A percentile compares a stretch with the other conserved stretches of the same genome.
Evolutionary conservation across 352 stramenopile genomes (phyloP).

Genomic region (Pseudoperonospora humuli): DNA sequence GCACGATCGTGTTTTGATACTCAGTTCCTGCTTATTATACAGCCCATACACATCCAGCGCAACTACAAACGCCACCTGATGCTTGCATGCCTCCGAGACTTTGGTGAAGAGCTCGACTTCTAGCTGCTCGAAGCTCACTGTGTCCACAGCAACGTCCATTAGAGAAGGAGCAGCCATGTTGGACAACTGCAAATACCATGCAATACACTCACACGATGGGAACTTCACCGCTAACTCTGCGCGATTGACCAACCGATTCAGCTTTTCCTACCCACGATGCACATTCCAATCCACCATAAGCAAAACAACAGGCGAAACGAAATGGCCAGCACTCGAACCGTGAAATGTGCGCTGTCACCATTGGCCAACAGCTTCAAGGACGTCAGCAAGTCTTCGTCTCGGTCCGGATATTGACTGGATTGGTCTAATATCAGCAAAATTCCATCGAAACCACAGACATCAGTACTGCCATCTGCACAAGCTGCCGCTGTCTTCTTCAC

Average conservation of each 20-base stretch:
- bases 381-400: conserved; percentile 68
- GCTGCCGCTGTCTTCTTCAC: neutral
- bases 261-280: conserved; percentile 49
- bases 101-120: conserved; percentile 76
- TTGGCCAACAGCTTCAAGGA: conserved; percentile 62
- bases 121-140: conserved; percentile 81
- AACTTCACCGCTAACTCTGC: conserved; percentile 79
- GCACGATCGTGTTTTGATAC: neutral
- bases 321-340: conserved; percentile 21
- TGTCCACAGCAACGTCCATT: neutral
- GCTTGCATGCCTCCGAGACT: conserved; percentile 46
- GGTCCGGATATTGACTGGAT: conserved; percentile 77
- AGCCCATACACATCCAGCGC: neutral
- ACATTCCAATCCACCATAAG: neutral
- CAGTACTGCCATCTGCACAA: neutral
- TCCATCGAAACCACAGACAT: neutral
- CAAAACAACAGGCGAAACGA: neutral
- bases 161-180: neutral
- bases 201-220: conserved; percentile 31
- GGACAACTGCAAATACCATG: neutral
- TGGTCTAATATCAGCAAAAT: conserved; percentile 32
- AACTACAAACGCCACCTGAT: conserved; percentile 34
- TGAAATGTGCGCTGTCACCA: conserved; percentile 71
- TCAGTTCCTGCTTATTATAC: neutral
- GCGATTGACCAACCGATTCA: conserved; percentile 76